Evolutionary conservation across 768 basidiomycete species (phyloP), one percentile per base, ranked within the genome.

Genomic region (Pisolithus marmoratus): DNA sequence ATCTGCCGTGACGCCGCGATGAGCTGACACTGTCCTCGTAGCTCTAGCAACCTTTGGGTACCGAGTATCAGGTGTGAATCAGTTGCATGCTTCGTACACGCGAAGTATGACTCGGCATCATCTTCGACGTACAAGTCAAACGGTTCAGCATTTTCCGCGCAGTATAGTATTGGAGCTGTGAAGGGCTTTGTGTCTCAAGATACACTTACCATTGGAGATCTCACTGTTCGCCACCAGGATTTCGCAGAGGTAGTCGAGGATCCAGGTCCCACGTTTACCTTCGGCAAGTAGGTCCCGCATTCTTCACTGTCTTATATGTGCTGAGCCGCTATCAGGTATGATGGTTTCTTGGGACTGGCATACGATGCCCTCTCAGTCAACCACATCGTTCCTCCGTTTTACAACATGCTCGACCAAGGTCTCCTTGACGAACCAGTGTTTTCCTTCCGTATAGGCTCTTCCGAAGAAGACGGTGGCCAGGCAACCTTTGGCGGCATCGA

Each of bases 291-390:
- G 63, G 88, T 74, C 37, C 2, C 14, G 7, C 22, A 23, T 46
- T 40, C 14, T 38, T n/a, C 47, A 34, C 8, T 38, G 17, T 34
- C 29, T 20, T 6, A 50, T 7, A n/a, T 44, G 26, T 17, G 56
- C 1, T 27, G 17, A 27, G 56, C 38, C 20, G 22, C 14, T 20
- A 29, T 58, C 27, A 94, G 92, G 73, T 95, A 95, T 59, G 94
- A 98, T 65, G 95, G 94, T 50, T 94, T 97, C 57, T 74, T 95
- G 31, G 96, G 95, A 55, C 85, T 99, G 51, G 96, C 70, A 9
- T 99, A 96, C 65, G 84, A 98, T 71, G 94, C 91, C 46, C 98
- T 99, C 62, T 81, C 92, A 3, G 96, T 99, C 59, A 94, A 96
- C 71, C 81, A 82, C 58, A 89, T 98, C 58, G 78, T 81, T 4